phyloP scores from a whole-genome alignment of 495 filamentous ascomycete species.

The Penicillium paradoxum region DNA sequence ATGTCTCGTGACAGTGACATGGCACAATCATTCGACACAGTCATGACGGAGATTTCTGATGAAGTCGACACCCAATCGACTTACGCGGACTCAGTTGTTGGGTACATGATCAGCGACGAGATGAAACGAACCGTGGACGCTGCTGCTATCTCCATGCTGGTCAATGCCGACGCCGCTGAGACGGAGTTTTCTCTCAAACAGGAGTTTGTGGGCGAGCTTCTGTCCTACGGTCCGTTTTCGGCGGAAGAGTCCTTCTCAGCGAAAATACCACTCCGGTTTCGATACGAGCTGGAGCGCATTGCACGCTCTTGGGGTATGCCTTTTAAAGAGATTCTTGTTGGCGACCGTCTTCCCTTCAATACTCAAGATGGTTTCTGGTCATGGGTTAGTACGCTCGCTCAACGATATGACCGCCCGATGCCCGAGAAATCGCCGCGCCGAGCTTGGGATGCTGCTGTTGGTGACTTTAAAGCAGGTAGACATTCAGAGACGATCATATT shows the following conservation, averaged over 20 bases:
- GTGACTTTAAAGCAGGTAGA: slow-evolving; percentile 29
- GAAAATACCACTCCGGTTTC: slow-evolving; percentile 35
- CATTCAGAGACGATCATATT: slow-evolving; percentile 41
- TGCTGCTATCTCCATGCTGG: slow-evolving; percentile 3
- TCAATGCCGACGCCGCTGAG: not conserved
- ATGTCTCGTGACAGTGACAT: slow-evolving; percentile 10
- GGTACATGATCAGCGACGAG: slow-evolving; percentile 23
- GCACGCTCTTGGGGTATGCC: slow-evolving; percentile 33
- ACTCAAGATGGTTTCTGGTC: slow-evolving; percentile 39
- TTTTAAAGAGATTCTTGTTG: slow-evolving; percentile 27
- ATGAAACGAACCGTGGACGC: slow-evolving; percentile 11
- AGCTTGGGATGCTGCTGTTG: slow-evolving; percentile 42
- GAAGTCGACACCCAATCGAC: slow-evolving; percentile 24
- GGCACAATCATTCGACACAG: slow-evolving; percentile 32
- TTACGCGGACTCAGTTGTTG: slow-evolving; percentile 32
- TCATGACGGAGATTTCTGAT: slow-evolving; percentile 30
- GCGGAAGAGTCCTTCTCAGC: slow-evolving; percentile 20
- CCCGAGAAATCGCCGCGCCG: slow-evolving; percentile 34
- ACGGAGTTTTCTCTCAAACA: slow-evolving; percentile 14
- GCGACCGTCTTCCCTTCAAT: slow-evolving; percentile 20
- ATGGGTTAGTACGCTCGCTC: slow-evolving; percentile 29
- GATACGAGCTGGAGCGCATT: slow-evolving; percentile 44
- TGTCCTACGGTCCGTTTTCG: slow-evolving; percentile 33
- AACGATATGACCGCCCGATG: slow-evolving; percentile 24
- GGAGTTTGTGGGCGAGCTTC: slow-evolving; percentile 25